These are phyloP conservation scores for Botryotinia narcissicola DNA, from an alignment of 2,329 filamentous ascomycete genomes.

Conservation along the genomic window DNA sequence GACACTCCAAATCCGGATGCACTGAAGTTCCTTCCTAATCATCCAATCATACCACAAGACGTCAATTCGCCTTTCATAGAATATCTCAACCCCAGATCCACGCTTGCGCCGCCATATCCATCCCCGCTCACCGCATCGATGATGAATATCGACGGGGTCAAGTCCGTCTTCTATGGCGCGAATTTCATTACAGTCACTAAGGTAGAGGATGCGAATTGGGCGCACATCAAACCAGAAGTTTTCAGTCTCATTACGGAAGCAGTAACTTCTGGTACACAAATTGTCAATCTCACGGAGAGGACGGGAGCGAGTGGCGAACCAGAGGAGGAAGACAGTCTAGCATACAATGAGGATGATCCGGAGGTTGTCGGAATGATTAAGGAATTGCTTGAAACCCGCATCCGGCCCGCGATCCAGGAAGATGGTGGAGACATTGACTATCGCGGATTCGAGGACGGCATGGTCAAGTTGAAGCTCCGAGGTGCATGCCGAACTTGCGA, in stretches of 20 bases:
- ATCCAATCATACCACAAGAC: conserved; percentile 73
- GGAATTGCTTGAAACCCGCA: conserved; percentile 91
- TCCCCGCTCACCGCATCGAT: conserved; percentile 88
- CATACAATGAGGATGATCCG: conserved; percentile 84
- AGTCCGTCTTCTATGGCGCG: conserved; percentile 85
- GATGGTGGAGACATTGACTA: conserved; percentile 98
- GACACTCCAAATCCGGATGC: conserved; percentile 92
- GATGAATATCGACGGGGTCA: conserved; percentile 93
- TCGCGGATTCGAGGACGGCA: conserved; percentile 80
- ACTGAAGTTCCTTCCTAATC: conserved; percentile 93
- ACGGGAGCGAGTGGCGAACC: conserved; percentile 50
- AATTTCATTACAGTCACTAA: conserved; percentile 99
- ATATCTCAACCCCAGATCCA: conserved; percentile 85
- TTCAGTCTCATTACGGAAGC: conserved; percentile 94
- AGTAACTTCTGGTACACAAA: conserved; percentile 75
- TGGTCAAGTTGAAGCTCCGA: conserved; percentile 81
- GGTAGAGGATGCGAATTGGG: conserved; percentile 83
- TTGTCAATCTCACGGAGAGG: conserved; percentile 70
- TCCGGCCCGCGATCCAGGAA: conserved; percentile 93
- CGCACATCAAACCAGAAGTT: conserved; percentile 90
- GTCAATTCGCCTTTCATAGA: conserved; percentile 80
- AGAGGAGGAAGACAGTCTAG: conserved; percentile 64
- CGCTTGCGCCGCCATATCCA: conserved; percentile 82
- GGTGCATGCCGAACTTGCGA: conserved; percentile 96
- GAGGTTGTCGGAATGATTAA: conserved; percentile 99